These are phyloP conservation scores for Cercospora berteroae DNA, from an alignment of 2,329 filamentous ascomycete genomes.

Conservation along the genomic window DNA sequence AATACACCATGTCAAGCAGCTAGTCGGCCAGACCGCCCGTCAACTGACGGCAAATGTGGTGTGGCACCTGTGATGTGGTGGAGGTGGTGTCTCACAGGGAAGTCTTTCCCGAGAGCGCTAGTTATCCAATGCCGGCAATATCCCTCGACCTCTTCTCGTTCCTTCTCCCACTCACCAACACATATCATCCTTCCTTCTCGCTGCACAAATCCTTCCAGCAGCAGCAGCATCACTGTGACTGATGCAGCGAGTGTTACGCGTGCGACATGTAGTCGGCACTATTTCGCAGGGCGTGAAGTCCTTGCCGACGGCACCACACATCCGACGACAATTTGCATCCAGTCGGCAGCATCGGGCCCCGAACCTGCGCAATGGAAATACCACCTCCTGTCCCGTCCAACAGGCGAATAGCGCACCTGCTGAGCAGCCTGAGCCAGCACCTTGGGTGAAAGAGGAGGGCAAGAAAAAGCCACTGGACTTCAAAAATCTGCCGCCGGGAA, in stretches of 20 bases:
- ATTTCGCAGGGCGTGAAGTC: slow-evolving; percentile 6
- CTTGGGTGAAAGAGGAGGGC: background rate
- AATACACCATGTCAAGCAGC: background rate
- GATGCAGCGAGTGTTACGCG: slow-evolving; percentile 23
- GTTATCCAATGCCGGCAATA: background rate
- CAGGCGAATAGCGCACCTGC: background rate
- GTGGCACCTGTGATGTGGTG: background rate
- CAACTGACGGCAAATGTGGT: background rate
- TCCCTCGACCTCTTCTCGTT: background rate
- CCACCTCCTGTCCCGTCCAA: background rate
- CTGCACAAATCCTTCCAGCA: background rate
- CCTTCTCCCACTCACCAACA: background rate
- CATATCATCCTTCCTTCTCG: background rate
- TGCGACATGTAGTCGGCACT: slow-evolving; percentile 27
- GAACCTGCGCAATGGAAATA: background rate
- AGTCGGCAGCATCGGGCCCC: background rate
- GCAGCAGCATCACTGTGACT: slow-evolving; percentile 8
- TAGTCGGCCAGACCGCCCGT: background rate
- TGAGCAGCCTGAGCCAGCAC: background rate
- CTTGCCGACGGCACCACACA: background rate
- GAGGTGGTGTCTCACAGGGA: background rate
- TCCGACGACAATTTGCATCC: background rate
- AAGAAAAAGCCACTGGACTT: slow-evolving; percentile 6
- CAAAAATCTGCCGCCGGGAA: slow-evolving; percentile 10
- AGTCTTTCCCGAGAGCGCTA: background rate